Base-by-base conservation (phyloP, 83 land plant species). In the Thuja plicata region DNA sequence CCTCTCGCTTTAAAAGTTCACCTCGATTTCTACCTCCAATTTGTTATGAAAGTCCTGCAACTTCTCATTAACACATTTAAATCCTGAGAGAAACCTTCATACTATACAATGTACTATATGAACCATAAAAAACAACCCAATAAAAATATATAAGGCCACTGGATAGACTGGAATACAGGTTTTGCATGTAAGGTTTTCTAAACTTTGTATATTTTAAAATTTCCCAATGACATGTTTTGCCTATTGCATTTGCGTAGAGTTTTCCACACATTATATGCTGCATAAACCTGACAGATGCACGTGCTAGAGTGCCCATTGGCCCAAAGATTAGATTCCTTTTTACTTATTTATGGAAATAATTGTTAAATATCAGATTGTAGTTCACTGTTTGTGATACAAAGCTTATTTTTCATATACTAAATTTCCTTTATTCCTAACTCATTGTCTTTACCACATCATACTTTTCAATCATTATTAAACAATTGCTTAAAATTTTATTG, bases 261-360 rank as follows among this genome's bases (percentile, higher is more conserved):
- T n/a, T 11, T n/a, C 24, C 1, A 24, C 27, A 8, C 54, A 9
- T 79, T 16, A 37, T 83, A 87, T n/a, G n/a, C n/a, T n/a, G n/a
- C n/a, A n/a, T n/a, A 57, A 46, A 27, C 38, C 34, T 87, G 70
- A 88, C 91, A 95, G 97, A 76, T 84, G 90, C 50, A 15, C 92
- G 93, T 45, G 84, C 92, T 88, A 95, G 98, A 50, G 93, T 91
- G 43, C 92, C 92, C 13, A 95, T 97, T 86, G 97, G 99, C 78
- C 95, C 92, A 82, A 88, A 90, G 90, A 96, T 97, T 93, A 77
- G 86, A 21, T 85, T 48, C 62, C 9, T 85, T 85, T 37, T 3
- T 84, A 30, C 34, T 41, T n/a, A 24, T 2, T 85, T 27, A 40
- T 85, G 13, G 27, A 82, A 11, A 10, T 10, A 12, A 27, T 45